phyloP scores from a whole-genome alignment of 129 eudicot genomes.

The Artemisia tridentata region DNA sequence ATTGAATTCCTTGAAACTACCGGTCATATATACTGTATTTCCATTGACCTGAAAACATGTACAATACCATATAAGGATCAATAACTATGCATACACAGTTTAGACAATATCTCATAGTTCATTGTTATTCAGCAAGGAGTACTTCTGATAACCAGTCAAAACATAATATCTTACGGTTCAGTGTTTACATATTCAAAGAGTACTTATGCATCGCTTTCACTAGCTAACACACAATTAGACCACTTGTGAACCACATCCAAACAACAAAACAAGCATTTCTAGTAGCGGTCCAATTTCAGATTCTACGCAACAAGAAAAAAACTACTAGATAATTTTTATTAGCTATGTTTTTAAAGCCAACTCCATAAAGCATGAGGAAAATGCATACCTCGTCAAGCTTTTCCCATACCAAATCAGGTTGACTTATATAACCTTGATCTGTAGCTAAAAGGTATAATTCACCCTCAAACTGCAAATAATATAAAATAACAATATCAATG shows the following conservation, averaged over 20 bases:
- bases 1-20: constrained; percentile 85
- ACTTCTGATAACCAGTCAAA: too few relatives aligned
- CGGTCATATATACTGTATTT: constrained; percentile 72
- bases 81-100: neutral
- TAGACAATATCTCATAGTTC: too few relatives aligned
- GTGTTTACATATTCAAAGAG: too few relatives aligned
- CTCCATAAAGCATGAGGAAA: neutral
- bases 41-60: constrained; percentile 71
- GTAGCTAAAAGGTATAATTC: constrained; percentile 80
- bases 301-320: too few relatives aligned
- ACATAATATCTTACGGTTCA: too few relatives aligned
- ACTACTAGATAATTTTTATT: too few relatives aligned
- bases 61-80: neutral
- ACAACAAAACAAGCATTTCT: too few relatives aligned
- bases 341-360: neutral
- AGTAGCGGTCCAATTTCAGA: too few relatives aligned
- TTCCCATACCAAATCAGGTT: constrained; percentile 96
- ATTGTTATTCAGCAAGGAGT: too few relatives aligned
- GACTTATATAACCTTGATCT: constrained; percentile 87
- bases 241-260: too few relatives aligned
- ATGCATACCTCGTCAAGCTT: constrained; percentile 77
- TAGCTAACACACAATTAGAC: too few relatives aligned
- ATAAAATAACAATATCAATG: neutral
- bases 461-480: constrained; percentile 69
- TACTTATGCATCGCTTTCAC: too few relatives aligned